Percentiles rank a stretch among this genome's conserved stretches.
Conservation (phyloP, 2,329 filamentous ascomycete species). For the Ophiostoma piceae region DNA sequence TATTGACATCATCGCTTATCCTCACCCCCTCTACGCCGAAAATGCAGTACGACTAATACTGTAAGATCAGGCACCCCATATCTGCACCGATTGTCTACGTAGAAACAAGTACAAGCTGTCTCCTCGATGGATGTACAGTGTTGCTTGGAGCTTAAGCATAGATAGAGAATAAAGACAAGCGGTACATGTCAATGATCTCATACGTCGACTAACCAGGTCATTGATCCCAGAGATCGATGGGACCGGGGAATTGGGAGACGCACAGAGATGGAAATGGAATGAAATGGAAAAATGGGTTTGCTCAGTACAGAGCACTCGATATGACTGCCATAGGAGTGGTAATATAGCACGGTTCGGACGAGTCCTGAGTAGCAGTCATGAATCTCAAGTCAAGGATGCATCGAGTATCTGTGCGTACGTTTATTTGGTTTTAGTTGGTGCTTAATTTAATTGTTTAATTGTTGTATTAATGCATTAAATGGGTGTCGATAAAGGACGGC, state of each 20-base stretch:
- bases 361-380: neutral
- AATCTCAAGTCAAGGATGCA: neutral
- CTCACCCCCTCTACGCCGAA: slow-evolving; percentile 11
- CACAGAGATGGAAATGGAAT: slow-evolving; percentile 7
- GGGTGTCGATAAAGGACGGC: neutral
- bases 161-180: neutral
- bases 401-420: slow-evolving; percentile 1
- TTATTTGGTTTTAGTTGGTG: neutral
- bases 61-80: slow-evolving; percentile 8
- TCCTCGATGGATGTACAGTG: neutral
- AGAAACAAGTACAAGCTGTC: neutral
- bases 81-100: neutral
- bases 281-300: slow-evolving; percentile 1
- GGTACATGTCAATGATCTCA: neutral
- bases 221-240: slow-evolving; percentile 26
- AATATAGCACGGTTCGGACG: neutral
- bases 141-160: neutral
- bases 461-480: neutral
- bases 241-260: slow-evolving; percentile 14
- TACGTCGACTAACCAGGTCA: slow-evolving; percentile 20
- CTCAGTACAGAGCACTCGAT: no score
- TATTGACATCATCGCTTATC: slow-evolving; percentile 8
- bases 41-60: slow-evolving; percentile 9
- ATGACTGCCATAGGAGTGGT: neutral
- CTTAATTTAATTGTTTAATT: neutral